Evolutionary conservation across 202 grass and related monocot species (phyloP).

Genomic region (Setaria italica): DNA sequence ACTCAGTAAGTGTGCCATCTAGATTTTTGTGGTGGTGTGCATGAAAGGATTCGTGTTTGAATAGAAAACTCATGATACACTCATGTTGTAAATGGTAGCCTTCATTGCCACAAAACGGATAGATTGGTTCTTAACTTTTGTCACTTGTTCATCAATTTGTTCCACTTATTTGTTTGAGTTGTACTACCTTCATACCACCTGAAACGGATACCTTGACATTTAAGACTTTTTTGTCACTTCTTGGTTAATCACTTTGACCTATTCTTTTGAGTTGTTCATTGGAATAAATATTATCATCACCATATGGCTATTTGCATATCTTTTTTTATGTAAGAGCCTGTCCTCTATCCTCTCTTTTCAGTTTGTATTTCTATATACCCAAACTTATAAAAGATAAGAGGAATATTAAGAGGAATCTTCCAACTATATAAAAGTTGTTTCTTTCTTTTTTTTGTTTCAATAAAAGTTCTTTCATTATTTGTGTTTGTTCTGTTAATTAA

Average conservation of each 20-base stretch:
- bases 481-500: too few relatives aligned
- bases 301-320: too few relatives aligned
- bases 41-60: neutral
- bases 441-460: too few relatives aligned
- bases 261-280: neutral
- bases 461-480: too few relatives aligned
- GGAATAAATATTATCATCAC: too few relatives aligned
- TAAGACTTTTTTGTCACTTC: neutral
- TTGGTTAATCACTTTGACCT: neutral
- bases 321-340: too few relatives aligned
- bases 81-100: too few relatives aligned
- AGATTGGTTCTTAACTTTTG: neutral
- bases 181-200: neutral
- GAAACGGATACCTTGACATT: neutral
- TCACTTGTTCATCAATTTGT: neutral
- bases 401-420: too few relatives aligned
- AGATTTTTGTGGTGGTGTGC: neutral
- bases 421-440: too few relatives aligned
- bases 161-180: neutral
- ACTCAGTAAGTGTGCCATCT: neutral
- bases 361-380: too few relatives aligned
- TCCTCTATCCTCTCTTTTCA: too few relatives aligned
- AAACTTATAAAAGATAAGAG: too few relatives aligned
- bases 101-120: neutral
- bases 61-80: neutral